Conservation (phyloP, 306 rosid species). For the Medicago ruthenica region DNA sequence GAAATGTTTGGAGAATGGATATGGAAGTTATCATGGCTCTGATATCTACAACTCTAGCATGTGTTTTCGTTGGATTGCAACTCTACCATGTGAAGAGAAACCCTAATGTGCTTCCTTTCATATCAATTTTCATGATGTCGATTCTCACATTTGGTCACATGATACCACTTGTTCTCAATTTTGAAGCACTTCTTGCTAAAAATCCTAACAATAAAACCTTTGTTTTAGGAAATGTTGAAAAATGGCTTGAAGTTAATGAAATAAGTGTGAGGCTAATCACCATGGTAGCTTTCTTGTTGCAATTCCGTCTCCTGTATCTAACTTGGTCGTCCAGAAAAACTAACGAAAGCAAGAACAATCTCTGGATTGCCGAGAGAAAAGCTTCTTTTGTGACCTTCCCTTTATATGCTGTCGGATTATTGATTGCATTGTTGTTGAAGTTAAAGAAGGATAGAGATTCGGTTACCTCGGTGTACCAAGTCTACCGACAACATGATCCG, state of each 20-base stretch:
- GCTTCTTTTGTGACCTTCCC: constrained; percentile 41
- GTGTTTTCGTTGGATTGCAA: constrained; percentile 58
- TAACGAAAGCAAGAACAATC: constrained; percentile 23
- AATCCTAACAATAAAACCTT: constrained; percentile 5
- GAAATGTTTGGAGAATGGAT: constrained; percentile 57
- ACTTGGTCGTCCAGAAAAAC: constrained; percentile 61
- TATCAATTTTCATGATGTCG: constrained; percentile 60
- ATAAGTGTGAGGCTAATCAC: constrained; percentile 51
- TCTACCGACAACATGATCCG: constrained; percentile 29
- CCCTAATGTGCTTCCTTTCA: constrained; percentile 59
- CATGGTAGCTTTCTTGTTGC: constrained; percentile 64
- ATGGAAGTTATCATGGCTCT: constrained; percentile 58
- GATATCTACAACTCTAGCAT: constrained; percentile 62
- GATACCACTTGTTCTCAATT: constrained; percentile 65
- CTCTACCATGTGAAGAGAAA: constrained; percentile 62
- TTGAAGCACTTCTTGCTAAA: constrained; percentile 59
- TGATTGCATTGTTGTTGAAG: constrained; percentile 44
- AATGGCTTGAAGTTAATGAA: constrained; percentile 63
- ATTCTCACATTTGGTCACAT: constrained; percentile 56
- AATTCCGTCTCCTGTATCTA: constrained; percentile 56
- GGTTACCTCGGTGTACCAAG: neutral
- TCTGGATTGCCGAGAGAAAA: constrained; percentile 53
- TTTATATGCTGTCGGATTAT: constrained; percentile 46
- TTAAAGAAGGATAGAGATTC: constrained; percentile 6
- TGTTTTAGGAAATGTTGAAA: constrained; percentile 39